A percentile compares a stretch with the other conserved stretches of the same genome.
These are phyloP conservation scores for Geotrichum histeridarum DNA, from an alignment of 1,139 yeast species.

Conservation along the genomic window DNA sequence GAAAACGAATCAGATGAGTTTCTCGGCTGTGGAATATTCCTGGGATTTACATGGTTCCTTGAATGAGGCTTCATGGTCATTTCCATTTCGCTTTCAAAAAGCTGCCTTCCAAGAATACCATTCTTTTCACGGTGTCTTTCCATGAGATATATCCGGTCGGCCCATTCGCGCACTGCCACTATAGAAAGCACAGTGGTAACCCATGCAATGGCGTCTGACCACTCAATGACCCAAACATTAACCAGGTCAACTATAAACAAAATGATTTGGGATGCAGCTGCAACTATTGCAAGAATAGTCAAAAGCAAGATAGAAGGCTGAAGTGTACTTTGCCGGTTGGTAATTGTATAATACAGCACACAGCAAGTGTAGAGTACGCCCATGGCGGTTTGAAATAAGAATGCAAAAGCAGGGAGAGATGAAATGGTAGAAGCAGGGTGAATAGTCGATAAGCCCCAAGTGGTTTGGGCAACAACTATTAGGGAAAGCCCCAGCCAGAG, in stretches of 20 bases:
- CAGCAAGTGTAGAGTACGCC: slow-evolving; percentile 68
- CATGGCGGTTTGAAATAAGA: slow-evolving; percentile 69
- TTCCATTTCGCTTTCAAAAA: slow-evolving; percentile 59
- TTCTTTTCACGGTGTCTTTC: slow-evolving; percentile 60
- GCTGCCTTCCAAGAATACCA: slow-evolving; percentile 69
- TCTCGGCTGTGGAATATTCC: neutral
- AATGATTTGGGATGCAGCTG: slow-evolving; percentile 55
- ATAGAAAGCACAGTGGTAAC: slow-evolving; percentile 65
- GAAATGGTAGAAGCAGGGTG: slow-evolving; percentile 44
- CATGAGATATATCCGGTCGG: slow-evolving; percentile 55
- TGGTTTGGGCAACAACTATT: slow-evolving; percentile 54
- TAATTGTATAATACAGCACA: slow-evolving; percentile 53
- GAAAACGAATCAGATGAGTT: neutral
- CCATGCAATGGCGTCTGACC: slow-evolving; percentile 68
- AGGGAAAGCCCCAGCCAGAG: slow-evolving; percentile 57
- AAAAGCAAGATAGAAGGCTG: slow-evolving; percentile 48
- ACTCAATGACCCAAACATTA: slow-evolving; percentile 64
- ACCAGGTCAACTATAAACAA: slow-evolving; percentile 75
- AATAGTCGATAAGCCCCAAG: slow-evolving; percentile 67
- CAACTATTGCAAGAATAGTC: slow-evolving; percentile 50
- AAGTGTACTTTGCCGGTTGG: slow-evolving; percentile 48
- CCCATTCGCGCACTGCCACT: slow-evolving; percentile 83
- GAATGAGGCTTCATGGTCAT: neutral
- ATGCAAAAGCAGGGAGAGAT: slow-evolving; percentile 73
- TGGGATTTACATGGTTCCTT: neutral